A percentile compares a stretch with the other conserved stretches of the same genome.
Conservation (phyloP, 257 asterid genomes). For the Solanum stenotomum region DNA sequence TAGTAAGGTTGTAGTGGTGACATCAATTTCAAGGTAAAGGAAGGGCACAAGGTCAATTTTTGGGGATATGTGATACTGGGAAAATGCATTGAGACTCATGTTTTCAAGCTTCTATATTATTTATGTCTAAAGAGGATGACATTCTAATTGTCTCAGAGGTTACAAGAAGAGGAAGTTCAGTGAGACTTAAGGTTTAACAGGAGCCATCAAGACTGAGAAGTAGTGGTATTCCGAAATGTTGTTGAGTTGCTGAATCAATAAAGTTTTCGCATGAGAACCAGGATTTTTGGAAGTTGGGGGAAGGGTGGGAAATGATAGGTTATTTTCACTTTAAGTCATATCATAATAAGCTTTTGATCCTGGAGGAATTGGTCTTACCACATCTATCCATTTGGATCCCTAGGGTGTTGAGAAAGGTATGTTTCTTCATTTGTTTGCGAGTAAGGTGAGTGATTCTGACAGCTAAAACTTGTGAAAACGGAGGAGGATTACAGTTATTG, state of each 20-base stretch:
- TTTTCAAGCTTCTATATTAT: background rate
- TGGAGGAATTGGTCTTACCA: background rate
- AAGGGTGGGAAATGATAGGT: background rate
- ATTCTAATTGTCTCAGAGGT: background rate
- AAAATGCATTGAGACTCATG: background rate
- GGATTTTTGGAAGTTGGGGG: background rate
- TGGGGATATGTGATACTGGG: background rate
- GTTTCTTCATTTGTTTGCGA: background rate
- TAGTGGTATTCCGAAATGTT: background rate
- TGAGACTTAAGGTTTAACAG: background rate
- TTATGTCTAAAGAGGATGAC: background rate
- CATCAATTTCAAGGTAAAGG: background rate
- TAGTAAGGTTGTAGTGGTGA: background rate
- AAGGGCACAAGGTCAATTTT: background rate
- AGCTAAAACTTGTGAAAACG: background rate
- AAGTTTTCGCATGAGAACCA: background rate
- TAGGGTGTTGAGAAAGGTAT: background rate
- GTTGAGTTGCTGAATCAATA: background rate
- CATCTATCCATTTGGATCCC: background rate
- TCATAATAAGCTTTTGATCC: background rate
- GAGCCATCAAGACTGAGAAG: background rate
- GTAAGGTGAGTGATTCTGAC: background rate
- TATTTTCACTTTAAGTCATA: background rate
- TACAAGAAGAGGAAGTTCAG: background rate
- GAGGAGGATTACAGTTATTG: background rate